Conservation (phyloP, 163 green algal genomes). For the Chlamydomonas reinhardtii region DNA sequence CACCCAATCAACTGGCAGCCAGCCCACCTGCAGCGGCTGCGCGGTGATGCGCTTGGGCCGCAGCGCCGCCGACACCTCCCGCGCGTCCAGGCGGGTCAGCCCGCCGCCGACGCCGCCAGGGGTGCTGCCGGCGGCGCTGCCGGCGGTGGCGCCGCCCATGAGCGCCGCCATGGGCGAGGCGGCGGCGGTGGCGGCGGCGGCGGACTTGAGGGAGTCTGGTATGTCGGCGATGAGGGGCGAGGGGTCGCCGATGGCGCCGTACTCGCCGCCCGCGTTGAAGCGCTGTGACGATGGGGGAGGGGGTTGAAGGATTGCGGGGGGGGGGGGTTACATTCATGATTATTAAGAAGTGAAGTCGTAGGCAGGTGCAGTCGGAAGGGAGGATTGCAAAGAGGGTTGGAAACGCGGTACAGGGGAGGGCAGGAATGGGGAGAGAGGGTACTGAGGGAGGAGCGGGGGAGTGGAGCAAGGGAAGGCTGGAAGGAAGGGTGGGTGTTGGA, state of each 20-base stretch:
- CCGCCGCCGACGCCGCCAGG: not conserved
- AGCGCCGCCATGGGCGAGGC: slow-evolving; percentile 6
- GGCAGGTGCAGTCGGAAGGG: too few relatives aligned
- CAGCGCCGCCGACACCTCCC: slow-evolving; percentile 38
- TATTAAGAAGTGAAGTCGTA: too few relatives aligned
- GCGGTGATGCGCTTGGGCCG: slow-evolving; percentile 50
- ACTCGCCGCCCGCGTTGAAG: slow-evolving; percentile 33
- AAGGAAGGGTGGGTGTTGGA: too few relatives aligned
- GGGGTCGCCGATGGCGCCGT: slow-evolving; percentile 42
- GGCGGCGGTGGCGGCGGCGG: not conserved
- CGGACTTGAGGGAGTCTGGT: slow-evolving; percentile 7
- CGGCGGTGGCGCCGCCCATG: not conserved
- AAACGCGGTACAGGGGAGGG: too few relatives aligned
- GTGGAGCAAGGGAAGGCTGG: too few relatives aligned
- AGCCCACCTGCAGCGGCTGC: slow-evolving; percentile 50
- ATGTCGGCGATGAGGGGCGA: slow-evolving; percentile 31
- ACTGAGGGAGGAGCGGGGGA: too few relatives aligned
- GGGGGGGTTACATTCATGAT: too few relatives aligned
- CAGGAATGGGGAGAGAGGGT: too few relatives aligned
- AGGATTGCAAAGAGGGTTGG: too few relatives aligned
- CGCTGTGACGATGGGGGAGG: not conserved
- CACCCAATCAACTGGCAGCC: too few relatives aligned
- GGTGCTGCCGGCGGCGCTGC: not conserved
- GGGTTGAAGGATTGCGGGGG: too few relatives aligned
- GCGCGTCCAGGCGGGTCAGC: too few relatives aligned